phyloP scores from a whole-genome alignment of 768 basidiomycete species.

The Trametes gibbosa region DNA sequence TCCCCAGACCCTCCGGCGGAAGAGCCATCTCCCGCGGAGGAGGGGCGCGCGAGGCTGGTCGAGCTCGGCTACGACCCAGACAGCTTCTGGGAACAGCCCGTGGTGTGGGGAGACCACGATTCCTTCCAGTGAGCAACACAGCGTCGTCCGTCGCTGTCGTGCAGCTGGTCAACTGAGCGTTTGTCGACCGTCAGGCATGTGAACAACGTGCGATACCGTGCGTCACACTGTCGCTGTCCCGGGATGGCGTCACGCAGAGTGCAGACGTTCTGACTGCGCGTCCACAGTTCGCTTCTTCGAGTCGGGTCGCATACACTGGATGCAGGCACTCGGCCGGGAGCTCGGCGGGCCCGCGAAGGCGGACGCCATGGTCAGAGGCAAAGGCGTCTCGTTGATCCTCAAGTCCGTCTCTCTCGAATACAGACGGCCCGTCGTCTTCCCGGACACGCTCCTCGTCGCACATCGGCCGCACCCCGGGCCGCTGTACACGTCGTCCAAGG shows the following conservation, averaged over 20 bases:
- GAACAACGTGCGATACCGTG: slow-evolving; percentile 74
- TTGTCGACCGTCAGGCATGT: slow-evolving; percentile 67
- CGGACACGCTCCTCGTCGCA: slow-evolving; percentile 71
- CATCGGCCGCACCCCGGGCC: slow-evolving; percentile 44
- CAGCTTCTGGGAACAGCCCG: slow-evolving; percentile 75
- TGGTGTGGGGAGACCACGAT: slow-evolving; percentile 82
- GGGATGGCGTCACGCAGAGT: background rate
- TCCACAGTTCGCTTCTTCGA: slow-evolving; percentile 63
- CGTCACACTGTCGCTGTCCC: slow-evolving; percentile 26
- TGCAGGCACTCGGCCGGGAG: slow-evolving; percentile 52
- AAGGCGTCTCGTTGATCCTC: slow-evolving; percentile 71
- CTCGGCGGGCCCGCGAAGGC: slow-evolving; percentile 58
- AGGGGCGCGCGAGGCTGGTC: slow-evolving; percentile 43
- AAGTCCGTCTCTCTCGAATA: slow-evolving; percentile 69
- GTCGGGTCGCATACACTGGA: slow-evolving; percentile 71
- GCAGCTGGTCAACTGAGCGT: background rate
- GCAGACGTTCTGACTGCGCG: background rate
- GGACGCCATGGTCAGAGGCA: slow-evolving; percentile 55
- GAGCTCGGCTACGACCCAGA: slow-evolving; percentile 54
- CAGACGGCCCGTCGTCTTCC: slow-evolving; percentile 69
- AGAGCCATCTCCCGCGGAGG: slow-evolving; percentile 23
- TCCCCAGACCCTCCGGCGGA: slow-evolving; percentile 48
- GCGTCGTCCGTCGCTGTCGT: background rate
- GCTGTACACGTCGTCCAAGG: slow-evolving; percentile 1
- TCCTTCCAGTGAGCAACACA: slow-evolving; percentile 59